phyloP scores from a whole-genome alignment of 495 filamentous ascomycete genomes.

The Podospora bellae-mahoneyi region DNA sequence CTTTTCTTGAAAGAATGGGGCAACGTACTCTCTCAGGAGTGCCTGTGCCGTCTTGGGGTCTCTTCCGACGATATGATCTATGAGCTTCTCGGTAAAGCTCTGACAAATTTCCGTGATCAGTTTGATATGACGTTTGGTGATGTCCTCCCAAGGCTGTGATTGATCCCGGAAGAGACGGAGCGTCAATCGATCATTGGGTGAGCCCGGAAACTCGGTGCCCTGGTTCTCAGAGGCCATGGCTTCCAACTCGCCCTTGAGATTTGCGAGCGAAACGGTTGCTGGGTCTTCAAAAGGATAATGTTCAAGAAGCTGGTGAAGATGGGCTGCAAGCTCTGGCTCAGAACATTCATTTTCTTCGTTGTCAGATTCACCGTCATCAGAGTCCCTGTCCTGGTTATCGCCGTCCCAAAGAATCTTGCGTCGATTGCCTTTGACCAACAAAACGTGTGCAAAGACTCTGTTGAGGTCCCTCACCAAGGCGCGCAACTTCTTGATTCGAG shows the following conservation, averaged over 20 bases:
- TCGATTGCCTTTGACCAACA: constrained; percentile 22
- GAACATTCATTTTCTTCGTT: not conserved
- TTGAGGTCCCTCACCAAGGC: constrained; percentile 26
- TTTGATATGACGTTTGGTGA: constrained; percentile 23
- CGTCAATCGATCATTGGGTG: constrained; percentile 18
- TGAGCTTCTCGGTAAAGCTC: constrained; percentile 22
- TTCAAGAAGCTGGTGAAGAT: constrained; percentile 19
- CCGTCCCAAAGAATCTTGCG: constrained; percentile 22
- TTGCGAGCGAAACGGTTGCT: not conserved
- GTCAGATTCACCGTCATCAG: not conserved
- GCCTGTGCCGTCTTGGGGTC: constrained; percentile 20
- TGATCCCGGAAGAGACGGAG: constrained; percentile 29
- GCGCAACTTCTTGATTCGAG: constrained; percentile 22
- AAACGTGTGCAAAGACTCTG: constrained; percentile 21
- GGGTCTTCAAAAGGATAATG: constrained; percentile 28
- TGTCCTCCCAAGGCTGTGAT: constrained; percentile 21
- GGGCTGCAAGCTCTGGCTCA: constrained; percentile 17
- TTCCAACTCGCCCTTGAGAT: constrained; percentile 18
- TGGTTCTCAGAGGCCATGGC: constrained; percentile 23
- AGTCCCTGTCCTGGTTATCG: constrained; percentile 4
- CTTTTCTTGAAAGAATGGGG: constrained; percentile 40
- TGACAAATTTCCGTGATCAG: constrained; percentile 10
- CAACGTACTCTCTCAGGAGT: constrained; percentile 30
- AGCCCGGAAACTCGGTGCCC: constrained; percentile 27
- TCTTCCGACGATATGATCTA: constrained; percentile 22